Evolutionary conservation across 1,139 yeast genomes (phyloP), one percentile per base, ranked within the genome.

Genomic region (Yamadazyma pseudoaaseri): DNA sequence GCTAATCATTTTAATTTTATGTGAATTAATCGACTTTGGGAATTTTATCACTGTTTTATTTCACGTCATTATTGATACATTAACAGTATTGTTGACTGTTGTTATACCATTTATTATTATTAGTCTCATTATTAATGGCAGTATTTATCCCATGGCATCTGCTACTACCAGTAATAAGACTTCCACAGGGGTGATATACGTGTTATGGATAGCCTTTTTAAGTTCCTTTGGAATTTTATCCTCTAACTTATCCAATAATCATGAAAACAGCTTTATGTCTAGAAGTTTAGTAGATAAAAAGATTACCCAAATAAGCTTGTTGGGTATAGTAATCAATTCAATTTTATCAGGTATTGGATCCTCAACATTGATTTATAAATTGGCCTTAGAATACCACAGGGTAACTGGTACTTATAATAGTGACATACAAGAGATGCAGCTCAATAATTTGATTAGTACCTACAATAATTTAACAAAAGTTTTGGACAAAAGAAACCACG

Each of bases 291-390:
- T 59, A 33, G 76, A 64, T 46, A 61, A 47, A 31, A 71, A 69
- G 43, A 66, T 81, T 23, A 79, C 82, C 33, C 76, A 83, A 41
- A 61, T 85, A 3, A 80, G 86, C 2, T 70, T 85, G 33, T 70
- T 79, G 11, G 95, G 95, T 1, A 79, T 85, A 16, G 77, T 86
- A 1, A 62, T 81, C 25, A 80, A 84, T 71, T 87, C 90, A 0
- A 54, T 76, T 1, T 59, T 86, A 25, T 80, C 89, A 2, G 95
- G 94, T 0, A 65, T 85, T 28, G 92, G 92, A 2, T 80, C 89
- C 8, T 76, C 79, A 11, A 71, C 89, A n/a, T 80, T 87, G 1
- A 79, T 84, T 1, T 62, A 59, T 39, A 51, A 33, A 15, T 17
- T 24, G 5, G 16, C 27, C 3, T 8, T 15, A 6, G 14, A 20